Evolutionary conservation across 2,329 filamentous ascomycete genomes (phyloP).

Genomic region (Phaeosphaeria sp.): DNA sequence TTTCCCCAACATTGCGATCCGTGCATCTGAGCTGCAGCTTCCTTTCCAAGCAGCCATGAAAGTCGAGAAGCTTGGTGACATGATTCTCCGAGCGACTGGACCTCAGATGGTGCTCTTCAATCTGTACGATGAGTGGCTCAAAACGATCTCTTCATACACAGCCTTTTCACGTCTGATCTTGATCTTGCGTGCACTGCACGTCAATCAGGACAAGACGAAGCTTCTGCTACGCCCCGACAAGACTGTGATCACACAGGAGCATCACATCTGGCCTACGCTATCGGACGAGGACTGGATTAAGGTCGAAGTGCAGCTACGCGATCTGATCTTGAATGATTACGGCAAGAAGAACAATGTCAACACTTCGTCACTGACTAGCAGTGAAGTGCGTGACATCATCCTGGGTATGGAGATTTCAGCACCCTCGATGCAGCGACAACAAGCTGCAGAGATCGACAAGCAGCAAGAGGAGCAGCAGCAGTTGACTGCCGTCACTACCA

Average conservation of each 20-base stretch:
- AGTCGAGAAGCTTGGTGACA: conserved; percentile 97
- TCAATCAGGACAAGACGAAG: conserved; percentile 99
- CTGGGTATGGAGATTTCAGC: conserved; percentile 99
- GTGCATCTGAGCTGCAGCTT: conserved; percentile 93
- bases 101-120: conserved; percentile 99
- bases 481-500: conserved; percentile 94
- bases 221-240: conserved; percentile 93
- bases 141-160: conserved; percentile 97
- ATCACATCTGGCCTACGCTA: conserved; percentile 97
- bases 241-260: conserved; percentile 96
- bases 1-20: conserved; percentile 98
- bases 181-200: conserved; percentile 91
- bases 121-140: conserved; percentile 97
- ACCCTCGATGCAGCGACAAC: conserved; percentile 96
- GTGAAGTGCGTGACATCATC: conserved; percentile 97
- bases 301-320: conserved; percentile 94
- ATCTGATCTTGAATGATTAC: conserved; percentile 97
- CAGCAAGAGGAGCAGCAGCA: conserved; percentile 97
- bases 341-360: conserved; percentile 99
- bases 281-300: conserved; percentile 99
- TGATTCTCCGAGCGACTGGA: conserved; percentile 96
- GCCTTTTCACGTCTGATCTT: conserved; percentile 95
- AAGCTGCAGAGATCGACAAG: conserved; percentile 98
- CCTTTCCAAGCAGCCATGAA: conserved; percentile 99
- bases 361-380: conserved; percentile 92